Evolutionary conservation across 305 asterid genomes (phyloP).

Genomic region (Ajuga reptans): DNA sequence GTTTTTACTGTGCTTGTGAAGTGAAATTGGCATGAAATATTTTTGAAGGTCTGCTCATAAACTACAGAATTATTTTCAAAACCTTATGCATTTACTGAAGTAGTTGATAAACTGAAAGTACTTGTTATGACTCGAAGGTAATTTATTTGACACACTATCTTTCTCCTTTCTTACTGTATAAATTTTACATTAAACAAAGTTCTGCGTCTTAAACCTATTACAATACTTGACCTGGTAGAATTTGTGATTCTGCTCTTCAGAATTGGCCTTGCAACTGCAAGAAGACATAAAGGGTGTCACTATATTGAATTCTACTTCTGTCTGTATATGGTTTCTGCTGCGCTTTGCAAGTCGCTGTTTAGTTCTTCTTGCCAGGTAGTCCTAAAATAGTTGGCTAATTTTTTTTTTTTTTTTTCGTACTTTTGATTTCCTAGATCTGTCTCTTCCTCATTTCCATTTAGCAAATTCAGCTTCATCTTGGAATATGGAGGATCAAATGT

Average conservation of each 20-base stretch:
- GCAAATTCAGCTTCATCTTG: constrained; percentile 45
- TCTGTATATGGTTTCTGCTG: background rate
- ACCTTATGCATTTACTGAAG: background rate
- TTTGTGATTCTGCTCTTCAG: background rate
- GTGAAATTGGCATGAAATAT: background rate
- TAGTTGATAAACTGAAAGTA: background rate
- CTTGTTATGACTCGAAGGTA: background rate
- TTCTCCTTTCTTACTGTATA: no score
- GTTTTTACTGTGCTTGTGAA: constrained; percentile 7
- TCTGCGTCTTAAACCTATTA: background rate
- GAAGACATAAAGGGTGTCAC: background rate
- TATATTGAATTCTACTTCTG: background rate
- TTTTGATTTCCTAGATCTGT: constrained; percentile 35
- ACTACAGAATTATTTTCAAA: background rate
- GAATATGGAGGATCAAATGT: constrained; percentile 60
- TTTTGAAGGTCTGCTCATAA: background rate
- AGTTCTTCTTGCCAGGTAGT: background rate
- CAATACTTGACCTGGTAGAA: background rate
- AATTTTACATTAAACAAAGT: background rate
- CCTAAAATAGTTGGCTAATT: constrained; percentile 18
- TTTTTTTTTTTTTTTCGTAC: constrained; percentile 17
- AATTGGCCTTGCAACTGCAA: background rate
- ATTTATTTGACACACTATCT: background rate
- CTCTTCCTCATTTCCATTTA: constrained; percentile 48
- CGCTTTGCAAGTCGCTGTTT: background rate